A percentile compares a stretch with the other conserved stretches of the same genome.
These are phyloP conservation scores for Articulospora tetracladia DNA, from an alignment of 495 filamentous ascomycete genomes.

Conservation along the genomic window DNA sequence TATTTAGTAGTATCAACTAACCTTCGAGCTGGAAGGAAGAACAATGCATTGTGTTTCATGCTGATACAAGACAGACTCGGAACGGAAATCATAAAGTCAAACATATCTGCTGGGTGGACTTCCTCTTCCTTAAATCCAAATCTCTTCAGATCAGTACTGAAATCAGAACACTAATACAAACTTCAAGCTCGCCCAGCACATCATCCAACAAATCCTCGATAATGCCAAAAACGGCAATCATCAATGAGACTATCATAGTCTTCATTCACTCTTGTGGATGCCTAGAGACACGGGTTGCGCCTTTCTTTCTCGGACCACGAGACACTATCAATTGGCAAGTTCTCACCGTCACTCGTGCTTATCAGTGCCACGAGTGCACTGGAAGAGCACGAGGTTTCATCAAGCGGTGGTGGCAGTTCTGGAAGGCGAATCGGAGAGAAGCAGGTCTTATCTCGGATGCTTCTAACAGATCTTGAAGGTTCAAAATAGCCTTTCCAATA, in stretches of 20 bases:
- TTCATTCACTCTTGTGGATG: neutral
- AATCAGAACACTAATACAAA: too few species aligned
- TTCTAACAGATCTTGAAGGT: neutral
- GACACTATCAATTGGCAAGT: neutral
- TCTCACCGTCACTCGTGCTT: neutral
- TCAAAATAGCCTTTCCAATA: neutral
- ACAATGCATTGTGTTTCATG: too few species aligned
- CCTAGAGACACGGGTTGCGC: neutral
- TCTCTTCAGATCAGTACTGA: too few species aligned
- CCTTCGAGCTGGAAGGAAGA: too few species aligned
- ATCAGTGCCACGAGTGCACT: neutral
- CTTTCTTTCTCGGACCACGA: neutral
- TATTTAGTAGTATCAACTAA: too few species aligned
- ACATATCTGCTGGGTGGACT: too few species aligned
- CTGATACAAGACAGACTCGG: too few species aligned
- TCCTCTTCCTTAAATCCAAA: too few species aligned
- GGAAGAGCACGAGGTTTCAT: neutral
- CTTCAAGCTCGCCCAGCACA: too few species aligned
- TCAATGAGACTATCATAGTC: neutral
- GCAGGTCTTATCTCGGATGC: neutral
- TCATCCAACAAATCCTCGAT: too few species aligned
- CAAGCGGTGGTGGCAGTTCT: neutral
- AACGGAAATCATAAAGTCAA: too few species aligned
- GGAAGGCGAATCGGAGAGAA: neutral
- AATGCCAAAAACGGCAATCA: neutral